Evolutionary conservation across 169 alveolate genomes (phyloP).

Genomic region (Plasmodium ovale): DNA sequence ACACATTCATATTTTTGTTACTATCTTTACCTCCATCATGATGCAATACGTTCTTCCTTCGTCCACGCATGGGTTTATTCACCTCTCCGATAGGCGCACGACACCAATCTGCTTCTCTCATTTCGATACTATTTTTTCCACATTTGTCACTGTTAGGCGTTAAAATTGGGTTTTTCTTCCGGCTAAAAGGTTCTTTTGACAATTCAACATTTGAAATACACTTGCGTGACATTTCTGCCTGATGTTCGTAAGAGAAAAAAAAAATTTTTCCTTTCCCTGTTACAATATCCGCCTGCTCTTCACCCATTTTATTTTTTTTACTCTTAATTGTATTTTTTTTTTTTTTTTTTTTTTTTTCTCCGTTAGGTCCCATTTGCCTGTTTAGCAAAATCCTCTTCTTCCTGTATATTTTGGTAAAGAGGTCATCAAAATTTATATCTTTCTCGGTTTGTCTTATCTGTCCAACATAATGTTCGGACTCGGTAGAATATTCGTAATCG

Average conservation of each 20-base stretch:
- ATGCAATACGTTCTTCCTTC: not conserved
- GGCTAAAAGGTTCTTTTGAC: too few relatives aligned
- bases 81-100: too few relatives aligned
- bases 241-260: not conserved
- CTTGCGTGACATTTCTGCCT: too few relatives aligned
- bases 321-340: not conserved
- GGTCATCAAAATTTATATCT: conserved; percentile 56
- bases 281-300: not conserved
- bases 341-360: not conserved
- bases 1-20: not conserved
- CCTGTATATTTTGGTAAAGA: conserved; percentile 65
- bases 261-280: conserved; percentile 11
- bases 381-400: conserved; percentile 38
- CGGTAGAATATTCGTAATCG: conserved; percentile 34
- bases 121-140: too few relatives aligned
- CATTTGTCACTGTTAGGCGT: too few relatives aligned
- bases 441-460: conserved; percentile 1
- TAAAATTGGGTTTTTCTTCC: too few relatives aligned
- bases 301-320: not conserved
- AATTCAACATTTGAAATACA: too few relatives aligned
- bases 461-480: conserved; percentile 24
- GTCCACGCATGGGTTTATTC: not conserved
- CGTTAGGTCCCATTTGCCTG: conserved; percentile 1
- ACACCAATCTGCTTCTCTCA: too few relatives aligned
- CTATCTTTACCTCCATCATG: not conserved